Evolutionary conservation across 164 flowering plant genomes (phyloP), one percentile per base, ranked within the genome.

Genomic region (Magnolia sinica): DNA sequence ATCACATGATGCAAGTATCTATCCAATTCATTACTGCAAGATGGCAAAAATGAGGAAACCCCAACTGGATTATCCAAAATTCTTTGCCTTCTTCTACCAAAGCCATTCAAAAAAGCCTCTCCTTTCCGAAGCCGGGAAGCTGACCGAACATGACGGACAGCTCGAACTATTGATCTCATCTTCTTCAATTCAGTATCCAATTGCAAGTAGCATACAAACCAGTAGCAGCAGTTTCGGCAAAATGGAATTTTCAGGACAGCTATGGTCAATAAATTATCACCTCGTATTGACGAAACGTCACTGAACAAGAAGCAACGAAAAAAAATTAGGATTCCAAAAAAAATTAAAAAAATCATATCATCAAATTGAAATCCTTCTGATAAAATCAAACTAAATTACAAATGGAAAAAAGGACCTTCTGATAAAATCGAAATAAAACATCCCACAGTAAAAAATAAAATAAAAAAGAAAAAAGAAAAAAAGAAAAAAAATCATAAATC

Each of bases 91-190:
- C 73, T 78, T 74, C 49, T 81, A 31, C 50, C 73, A 37, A 77
- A 67, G 20, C 81, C 78, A 70, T 68, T 70, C 7, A 65, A 72
- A 64, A 24, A 73, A 68, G 20, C 52, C 23, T 20, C 69, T 70
- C 82, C 70, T 76, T 74, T 69, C 68, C 73, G 72, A 74, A 72
- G 81, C 73, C 76, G 50, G 58, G 82, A 81, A 80, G 74, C 80
- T 70, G 82, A 82, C 65, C 82, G 77, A 79, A 84, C 66, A 22
- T 77, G 82, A 29, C 81, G 80, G 16, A 78, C 68, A 14, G 86
- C 81, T 67, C 82, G 84, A 68, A 79, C 70, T n/a, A 82, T 31
- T 14, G 71, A 71, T 78, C 89, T 87, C 94, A 89, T 91, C 74
- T 83, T 89, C 74, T 82, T 76, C 75, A 37, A 72, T 18, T 63